A percentile compares a stretch with the other conserved stretches of the same genome.
Evolutionary conservation across 306 rosid genomes (phyloP).

Genomic region (Prinsepia uniflora): DNA sequence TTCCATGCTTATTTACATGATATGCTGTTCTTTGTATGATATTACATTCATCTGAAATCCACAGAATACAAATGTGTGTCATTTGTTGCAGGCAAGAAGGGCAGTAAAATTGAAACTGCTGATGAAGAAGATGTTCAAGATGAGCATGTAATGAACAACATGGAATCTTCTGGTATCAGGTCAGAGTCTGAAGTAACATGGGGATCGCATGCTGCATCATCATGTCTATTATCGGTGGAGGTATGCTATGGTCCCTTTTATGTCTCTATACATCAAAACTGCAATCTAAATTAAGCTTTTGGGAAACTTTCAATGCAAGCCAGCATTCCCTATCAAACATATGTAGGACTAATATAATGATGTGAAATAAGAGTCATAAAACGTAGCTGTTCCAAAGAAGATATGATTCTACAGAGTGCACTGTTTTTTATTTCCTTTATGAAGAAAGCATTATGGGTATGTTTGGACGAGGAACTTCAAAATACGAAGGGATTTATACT

Average conservation of each 20-base stretch:
- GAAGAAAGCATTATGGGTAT: no score
- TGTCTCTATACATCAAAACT: not conserved
- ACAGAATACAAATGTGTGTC: not conserved
- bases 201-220: conserved; percentile 4
- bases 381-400: not conserved
- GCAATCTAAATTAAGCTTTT: not conserved
- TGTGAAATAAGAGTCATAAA: no score
- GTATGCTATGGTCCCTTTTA: not conserved
- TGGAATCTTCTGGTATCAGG: conserved; percentile 1
- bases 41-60: not conserved
- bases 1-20: not conserved
- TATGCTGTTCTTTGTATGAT: not conserved
- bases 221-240: not conserved
- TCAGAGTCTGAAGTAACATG: conserved; percentile 4
- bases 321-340: no score
- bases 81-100: not conserved
- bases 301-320: not conserved
- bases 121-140: not conserved
- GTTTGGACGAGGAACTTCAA: no score
- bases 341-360: not conserved
- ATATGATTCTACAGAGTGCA: not conserved
- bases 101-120: not conserved
- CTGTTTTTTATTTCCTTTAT: no score
- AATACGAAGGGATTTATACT: no score
- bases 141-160: conserved; percentile 2